Conservation (phyloP, 768 basidiomycete genomes). For the Lentinula edodes region DNA sequence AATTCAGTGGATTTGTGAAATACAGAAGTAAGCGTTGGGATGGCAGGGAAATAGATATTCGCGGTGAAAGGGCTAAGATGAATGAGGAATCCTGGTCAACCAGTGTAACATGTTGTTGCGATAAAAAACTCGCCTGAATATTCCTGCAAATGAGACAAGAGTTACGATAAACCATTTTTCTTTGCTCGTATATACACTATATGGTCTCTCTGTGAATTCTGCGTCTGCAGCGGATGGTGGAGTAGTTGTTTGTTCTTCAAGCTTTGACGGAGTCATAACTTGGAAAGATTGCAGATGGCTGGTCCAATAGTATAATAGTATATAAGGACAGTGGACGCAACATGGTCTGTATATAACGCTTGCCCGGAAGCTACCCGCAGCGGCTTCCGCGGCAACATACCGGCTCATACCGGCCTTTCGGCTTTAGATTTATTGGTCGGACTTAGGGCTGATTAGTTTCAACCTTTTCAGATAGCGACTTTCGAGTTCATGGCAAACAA, state of each 20-base stretch:
- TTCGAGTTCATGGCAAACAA: neutral
- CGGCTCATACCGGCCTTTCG: neutral
- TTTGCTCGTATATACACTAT: conserved; percentile 43
- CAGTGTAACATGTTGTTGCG: neutral
- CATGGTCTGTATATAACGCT: neutral
- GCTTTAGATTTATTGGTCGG: neutral
- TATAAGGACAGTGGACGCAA: neutral
- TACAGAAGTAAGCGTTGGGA: conserved; percentile 57
- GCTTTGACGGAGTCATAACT: neutral
- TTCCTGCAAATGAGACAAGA: conserved; percentile 49
- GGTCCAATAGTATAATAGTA: neutral
- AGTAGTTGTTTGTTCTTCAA: neutral
- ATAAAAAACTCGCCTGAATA: conserved; percentile 51
- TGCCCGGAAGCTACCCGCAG: neutral
- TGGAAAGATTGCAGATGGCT: neutral
- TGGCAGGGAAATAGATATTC: conserved; percentile 76
- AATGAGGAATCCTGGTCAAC: neutral
- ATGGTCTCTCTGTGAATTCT: conserved; percentile 12
- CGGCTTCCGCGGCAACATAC: neutral
- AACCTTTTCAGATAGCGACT: neutral
- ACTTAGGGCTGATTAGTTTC: neutral
- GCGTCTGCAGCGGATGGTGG: neutral
- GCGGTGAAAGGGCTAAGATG: conserved; percentile 58
- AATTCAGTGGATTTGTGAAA: conserved; percentile 65
- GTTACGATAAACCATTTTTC: conserved; percentile 71